Evolutionary conservation across 306 rosid genomes (phyloP).

Genomic region (Fragaria nilgerrensis): DNA sequence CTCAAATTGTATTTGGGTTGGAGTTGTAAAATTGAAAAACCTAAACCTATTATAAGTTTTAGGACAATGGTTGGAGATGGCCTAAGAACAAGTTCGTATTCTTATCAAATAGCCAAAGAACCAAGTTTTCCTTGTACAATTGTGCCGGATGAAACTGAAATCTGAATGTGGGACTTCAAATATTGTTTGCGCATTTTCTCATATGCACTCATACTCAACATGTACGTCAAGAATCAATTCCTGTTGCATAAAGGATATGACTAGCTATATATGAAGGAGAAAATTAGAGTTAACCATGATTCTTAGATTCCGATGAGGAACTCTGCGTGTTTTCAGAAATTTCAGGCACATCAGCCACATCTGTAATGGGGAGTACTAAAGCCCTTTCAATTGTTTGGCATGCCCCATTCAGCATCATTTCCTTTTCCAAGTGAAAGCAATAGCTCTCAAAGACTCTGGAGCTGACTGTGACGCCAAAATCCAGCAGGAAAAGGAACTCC

Average conservation of each 20-base stretch:
- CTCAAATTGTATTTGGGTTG: too few relatives aligned
- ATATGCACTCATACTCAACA: background rate
- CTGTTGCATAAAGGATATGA: background rate
- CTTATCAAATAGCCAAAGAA: background rate
- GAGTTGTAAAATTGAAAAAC: too few relatives aligned
- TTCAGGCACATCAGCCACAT: slow-evolving; percentile 46
- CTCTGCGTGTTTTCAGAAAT: slow-evolving; percentile 49
- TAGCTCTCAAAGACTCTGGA: slow-evolving; percentile 66
- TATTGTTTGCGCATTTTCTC: background rate
- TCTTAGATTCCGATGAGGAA: slow-evolving; percentile 52
- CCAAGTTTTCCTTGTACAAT: background rate
- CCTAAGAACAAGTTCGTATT: too few relatives aligned
- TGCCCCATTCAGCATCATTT: slow-evolving; percentile 50
- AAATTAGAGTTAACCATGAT: background rate
- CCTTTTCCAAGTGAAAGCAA: slow-evolving; percentile 75
- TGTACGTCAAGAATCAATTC: background rate
- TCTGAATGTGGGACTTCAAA: background rate
- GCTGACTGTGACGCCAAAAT: slow-evolving; percentile 75
- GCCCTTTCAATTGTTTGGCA: slow-evolving; percentile 51
- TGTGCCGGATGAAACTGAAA: background rate
- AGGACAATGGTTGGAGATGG: too few relatives aligned
- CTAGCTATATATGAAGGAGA: background rate
- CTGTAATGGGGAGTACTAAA: slow-evolving; percentile 26
- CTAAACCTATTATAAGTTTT: too few relatives aligned
- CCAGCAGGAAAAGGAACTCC: slow-evolving; percentile 79